Evolutionary conservation across 805 yeast genomes (phyloP), one percentile per base, ranked within the genome.

Genomic region (Grigorovia yakushimaensis): DNA sequence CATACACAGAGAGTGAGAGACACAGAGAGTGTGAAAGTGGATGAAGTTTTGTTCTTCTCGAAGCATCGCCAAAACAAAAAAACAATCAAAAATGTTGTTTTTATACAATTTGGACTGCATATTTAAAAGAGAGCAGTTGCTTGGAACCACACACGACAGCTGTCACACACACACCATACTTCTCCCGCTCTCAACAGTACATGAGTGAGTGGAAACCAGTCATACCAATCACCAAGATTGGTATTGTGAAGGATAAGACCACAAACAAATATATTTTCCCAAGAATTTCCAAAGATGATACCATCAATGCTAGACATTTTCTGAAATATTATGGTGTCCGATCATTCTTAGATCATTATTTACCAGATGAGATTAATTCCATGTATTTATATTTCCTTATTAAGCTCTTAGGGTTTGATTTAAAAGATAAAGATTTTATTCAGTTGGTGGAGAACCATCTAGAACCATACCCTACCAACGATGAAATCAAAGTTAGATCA

Each of bases 301-400:
- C 75, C 13, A 60, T 71, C 15, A 70, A 69, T 43, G 77, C 79
- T 1, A 68, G 82, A 46, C 67, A 70, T 42, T 78, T 58, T 56
- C 63, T 88, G 45, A 83, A 83, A 55, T 61, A 66, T 7, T 62
- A 76, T 49, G 96, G 95, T 0, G 71, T 76, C 23, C 65, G 72
- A 52, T 62, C 66, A 47, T 88, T 87, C 56, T 61, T 86, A 42
- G 78, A 78, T 45, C 69, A 70, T 43, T 83, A 77, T 52, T 61
- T 86, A 23, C 84, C 89, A 1, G 72, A 73, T 2, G 74, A 76
- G 5, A 81, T 87, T 30, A 71, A 76, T 22, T 70, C 78, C 6
- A 72, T 76, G 15, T 82, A 82, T 53, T 68, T 85, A 5, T 60
- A 79, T 22, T 69, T 70, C 41, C 65, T 84, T 42, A 76, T 84